Evolutionary conservation across 176 grass and related monocot genomes (phyloP), one percentile per base, ranked within the genome.

Genomic region (Puya raimondii): DNA sequence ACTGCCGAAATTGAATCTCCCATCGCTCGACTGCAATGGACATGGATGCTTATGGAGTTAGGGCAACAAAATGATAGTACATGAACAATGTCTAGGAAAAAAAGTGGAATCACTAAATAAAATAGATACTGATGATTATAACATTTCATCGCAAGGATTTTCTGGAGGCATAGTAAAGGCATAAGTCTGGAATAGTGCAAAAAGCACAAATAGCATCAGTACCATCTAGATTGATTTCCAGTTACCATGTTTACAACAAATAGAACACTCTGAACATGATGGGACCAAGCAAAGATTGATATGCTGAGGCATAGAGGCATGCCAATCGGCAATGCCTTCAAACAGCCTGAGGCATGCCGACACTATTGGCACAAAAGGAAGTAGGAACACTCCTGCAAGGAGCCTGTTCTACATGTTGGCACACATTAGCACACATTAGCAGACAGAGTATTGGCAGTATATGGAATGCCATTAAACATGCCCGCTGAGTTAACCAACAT

Each of bases 1-100:
- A 93, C 79, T 29, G 94, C 89, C 61, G 82, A 86, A 63, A 70
- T 69, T 73, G 87, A 76, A 70, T 99, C 89, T 83, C 87, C 87
- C 77, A 99, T 70, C 48, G 86, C 79, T 66, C 94, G 82, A 79
- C 94, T 99, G 82, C 63, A 77, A 85, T 63, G 70, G 23, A 73
- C 21, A 80, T 47, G n/a, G 64, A 3, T 14, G 63, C 47, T 16
- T 15, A 74, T 22, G 49, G 47, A 71, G 9, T 80, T 73, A 50
- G 57, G 8, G 42, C 15, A 63, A 27, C 49, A 68, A 86, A 14
- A 65, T 42, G 33, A 42, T 42, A 42, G 33, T 42, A 42, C 33
- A 42, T 42, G 33, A 7, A 61, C 16, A 61, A 16, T 61, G 21
- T 9, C 21, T 9, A 61, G 17, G 9, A 22, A 16, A 61, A 61